Conservation (phyloP, 2,329 filamentous ascomycete species). For the Thermoascus crustaceus region DNA sequence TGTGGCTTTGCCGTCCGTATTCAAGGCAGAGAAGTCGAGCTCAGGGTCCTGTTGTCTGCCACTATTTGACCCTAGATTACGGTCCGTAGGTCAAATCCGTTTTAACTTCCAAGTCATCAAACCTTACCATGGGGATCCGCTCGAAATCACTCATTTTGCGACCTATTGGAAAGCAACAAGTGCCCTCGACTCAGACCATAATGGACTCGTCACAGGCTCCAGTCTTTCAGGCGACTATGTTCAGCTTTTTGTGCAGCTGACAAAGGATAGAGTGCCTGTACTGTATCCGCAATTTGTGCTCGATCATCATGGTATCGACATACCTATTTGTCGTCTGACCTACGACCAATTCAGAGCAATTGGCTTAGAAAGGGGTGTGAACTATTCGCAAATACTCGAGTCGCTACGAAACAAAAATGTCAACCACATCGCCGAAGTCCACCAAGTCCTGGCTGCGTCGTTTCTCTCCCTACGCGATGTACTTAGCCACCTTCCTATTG, state of each 20-base stretch:
- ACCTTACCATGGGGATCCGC: conserved; percentile 80
- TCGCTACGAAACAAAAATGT: conserved; percentile 25
- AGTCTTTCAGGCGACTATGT: conserved; percentile 95
- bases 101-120: conserved; percentile 97
- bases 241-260: conserved; percentile 83
- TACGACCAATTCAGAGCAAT: conserved; percentile 49
- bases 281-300: conserved; percentile 82
- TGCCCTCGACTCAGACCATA: conserved; percentile 77
- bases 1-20: conserved; percentile 80
- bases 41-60: conserved; percentile 77
- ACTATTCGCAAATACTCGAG: conserved; percentile 19
- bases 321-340: conserved; percentile 72
- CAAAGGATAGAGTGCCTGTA: conserved; percentile 76
- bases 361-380: conserved; percentile 29
- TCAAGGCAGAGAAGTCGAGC: conserved; percentile 65
- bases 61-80: conserved; percentile 81
- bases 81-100: conserved; percentile 85
- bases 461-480: conserved; percentile 75
- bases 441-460: conserved; percentile 63
- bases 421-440: conserved; percentile 53
- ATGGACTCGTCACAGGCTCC: conserved; percentile 84
- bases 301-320: conserved; percentile 63
- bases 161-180: conserved; percentile 99
- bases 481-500: conserved; percentile 62
- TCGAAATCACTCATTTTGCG: conserved; percentile 96